These are phyloP conservation scores for Phytophthora citrophthora DNA, from an alignment of 352 stramenopile genomes.

Conservation along the genomic window DNA sequence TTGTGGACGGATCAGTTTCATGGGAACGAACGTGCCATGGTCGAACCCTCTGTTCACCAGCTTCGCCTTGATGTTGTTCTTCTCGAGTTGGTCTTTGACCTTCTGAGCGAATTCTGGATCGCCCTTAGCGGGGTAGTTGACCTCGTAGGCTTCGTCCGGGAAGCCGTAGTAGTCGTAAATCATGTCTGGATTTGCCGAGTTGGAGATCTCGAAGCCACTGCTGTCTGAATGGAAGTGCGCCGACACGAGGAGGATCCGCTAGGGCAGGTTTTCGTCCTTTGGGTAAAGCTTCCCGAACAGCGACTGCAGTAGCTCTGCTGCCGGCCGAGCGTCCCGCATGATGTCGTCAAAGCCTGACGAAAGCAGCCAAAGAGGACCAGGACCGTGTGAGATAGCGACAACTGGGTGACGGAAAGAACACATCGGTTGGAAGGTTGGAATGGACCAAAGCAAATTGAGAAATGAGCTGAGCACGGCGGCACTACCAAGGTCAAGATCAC, in stretches of 20 bases:
- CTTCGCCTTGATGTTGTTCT: conserved; percentile 48
- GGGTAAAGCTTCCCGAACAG: conserved; percentile 45
- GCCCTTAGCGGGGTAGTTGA: conserved; percentile 79
- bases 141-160: conserved; percentile 80
- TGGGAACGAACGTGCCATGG: conserved; percentile 92
- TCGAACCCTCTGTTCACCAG: conserved; percentile 80
- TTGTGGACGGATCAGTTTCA: conserved; percentile 87
- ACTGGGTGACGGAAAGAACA: conserved; percentile 34
- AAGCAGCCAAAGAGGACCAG: conserved; percentile 56
- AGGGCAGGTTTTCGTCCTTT: conserved; percentile 44
- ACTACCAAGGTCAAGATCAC: conserved; percentile 22
- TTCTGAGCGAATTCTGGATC: conserved; percentile 63
- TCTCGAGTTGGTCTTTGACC: conserved; percentile 65
- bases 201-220: conserved; percentile 52
- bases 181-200: conserved; percentile 53
- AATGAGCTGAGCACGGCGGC: conserved; percentile 15
- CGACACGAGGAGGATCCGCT: conserved; percentile 82
- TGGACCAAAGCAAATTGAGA: conserved; percentile 17
- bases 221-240: conserved; percentile 81
- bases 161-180: conserved; percentile 94
- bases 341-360: conserved; percentile 34
- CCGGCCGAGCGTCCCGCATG: conserved; percentile 15
- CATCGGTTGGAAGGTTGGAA: conserved; percentile 4
- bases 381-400: conserved; percentile 53
- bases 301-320: conserved; percentile 11